Percentiles rank a stretch among this genome's conserved stretches.
These are phyloP conservation scores for Neostapfia colusana DNA, from an alignment of 176 grass and related monocot genomes.

Conservation along the genomic window DNA sequence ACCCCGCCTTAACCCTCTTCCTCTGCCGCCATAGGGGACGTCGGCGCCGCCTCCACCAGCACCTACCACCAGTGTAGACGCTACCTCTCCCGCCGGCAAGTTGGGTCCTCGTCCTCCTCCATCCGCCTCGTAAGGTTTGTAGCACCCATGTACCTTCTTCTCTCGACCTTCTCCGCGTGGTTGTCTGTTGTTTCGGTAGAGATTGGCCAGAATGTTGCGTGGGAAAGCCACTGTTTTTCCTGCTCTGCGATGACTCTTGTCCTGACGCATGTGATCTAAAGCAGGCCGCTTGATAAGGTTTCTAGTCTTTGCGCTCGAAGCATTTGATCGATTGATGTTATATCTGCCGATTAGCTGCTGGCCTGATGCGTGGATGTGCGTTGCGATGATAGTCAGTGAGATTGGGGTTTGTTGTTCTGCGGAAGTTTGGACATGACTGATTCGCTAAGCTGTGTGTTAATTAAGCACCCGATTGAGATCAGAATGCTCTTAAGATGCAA, in stretches of 20 bases:
- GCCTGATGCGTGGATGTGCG: not conserved
- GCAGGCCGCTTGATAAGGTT: not conserved
- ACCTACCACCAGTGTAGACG: not conserved
- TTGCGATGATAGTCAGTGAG: not conserved
- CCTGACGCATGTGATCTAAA: not conserved
- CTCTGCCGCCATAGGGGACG: conserved; percentile 36
- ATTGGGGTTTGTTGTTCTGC: not conserved
- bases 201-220: not conserved
- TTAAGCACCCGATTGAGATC: not conserved
- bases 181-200: not conserved
- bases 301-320: not conserved
- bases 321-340: not conserved
- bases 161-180: not conserved
- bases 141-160: not conserved
- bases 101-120: not conserved
- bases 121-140: not conserved
- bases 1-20: conserved; percentile 26
- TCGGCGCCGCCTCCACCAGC: conserved; percentile 21
- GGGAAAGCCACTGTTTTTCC: not conserved
- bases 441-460: no score
- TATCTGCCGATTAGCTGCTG: not conserved
- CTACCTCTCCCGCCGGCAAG: not conserved
- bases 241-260: no score
- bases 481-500: not conserved
- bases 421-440: not conserved